phyloP scores from a whole-genome alignment of 2,329 filamentous ascomycete genomes.

The Cladosporium oxysporum region DNA sequence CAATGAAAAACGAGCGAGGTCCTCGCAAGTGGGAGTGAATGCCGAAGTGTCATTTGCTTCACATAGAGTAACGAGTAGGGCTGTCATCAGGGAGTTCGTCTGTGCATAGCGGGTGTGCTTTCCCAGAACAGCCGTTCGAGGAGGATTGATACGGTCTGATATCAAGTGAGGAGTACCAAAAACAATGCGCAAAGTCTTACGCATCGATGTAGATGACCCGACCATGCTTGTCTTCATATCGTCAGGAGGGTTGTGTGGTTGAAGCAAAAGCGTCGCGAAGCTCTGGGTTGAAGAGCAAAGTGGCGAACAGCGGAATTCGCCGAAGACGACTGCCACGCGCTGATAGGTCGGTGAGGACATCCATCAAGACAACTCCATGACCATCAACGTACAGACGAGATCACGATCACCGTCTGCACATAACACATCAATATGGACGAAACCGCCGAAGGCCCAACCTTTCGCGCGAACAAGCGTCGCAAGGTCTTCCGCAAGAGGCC shows the following conservation, averaged over 20 bases:
- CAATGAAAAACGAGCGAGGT: not conserved
- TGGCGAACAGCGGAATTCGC: not conserved
- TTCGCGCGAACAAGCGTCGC: conserved; percentile 53
- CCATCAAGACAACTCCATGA: not conserved
- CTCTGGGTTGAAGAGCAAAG: not conserved
- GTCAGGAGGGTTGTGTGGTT: not conserved
- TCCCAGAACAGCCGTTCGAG: not conserved
- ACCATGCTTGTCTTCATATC: not conserved
- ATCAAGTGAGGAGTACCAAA: not conserved
- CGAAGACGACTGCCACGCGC: not conserved
- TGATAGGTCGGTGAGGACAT: not conserved
- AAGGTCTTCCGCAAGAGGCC: conserved; percentile 52
- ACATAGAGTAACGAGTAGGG: not conserved
- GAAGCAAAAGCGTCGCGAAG: not conserved
- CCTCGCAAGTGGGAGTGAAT: not conserved
- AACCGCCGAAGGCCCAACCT: conserved; percentile 34
- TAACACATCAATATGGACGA: not conserved
- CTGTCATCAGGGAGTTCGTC: not conserved
- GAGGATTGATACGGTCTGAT: not conserved
- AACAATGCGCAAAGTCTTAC: not conserved
- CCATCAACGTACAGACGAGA: not conserved
- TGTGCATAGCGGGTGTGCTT: not conserved
- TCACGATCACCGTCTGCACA: not conserved
- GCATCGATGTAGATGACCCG: not conserved
- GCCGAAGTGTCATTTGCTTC: not conserved